Percentiles rank a stretch among this genome's conserved stretches.
These are phyloP conservation scores for Aspergillus bombycis DNA, from an alignment of 2,329 filamentous ascomycete species.

Conservation along the genomic window DNA sequence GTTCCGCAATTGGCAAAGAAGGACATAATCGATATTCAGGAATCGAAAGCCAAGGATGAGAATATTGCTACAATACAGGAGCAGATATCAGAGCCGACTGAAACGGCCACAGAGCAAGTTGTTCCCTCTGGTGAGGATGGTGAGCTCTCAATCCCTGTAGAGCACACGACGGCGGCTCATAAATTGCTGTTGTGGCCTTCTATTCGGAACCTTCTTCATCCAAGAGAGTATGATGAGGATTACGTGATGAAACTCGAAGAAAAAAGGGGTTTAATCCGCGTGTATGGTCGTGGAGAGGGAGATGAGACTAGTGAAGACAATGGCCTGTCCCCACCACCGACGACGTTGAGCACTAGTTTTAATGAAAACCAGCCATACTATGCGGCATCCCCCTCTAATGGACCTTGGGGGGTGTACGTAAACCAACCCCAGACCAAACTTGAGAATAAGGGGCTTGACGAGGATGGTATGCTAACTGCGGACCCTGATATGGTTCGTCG, in stretches of 20 bases:
- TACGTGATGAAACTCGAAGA: slow-evolving; percentile 80
- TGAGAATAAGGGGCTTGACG: slow-evolving; percentile 54
- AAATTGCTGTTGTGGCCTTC: slow-evolving; percentile 74
- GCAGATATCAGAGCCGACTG: slow-evolving; percentile 11
- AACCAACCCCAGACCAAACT: slow-evolving; percentile 29
- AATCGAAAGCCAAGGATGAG: slow-evolving; percentile 20
- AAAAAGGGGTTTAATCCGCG: slow-evolving; percentile 70
- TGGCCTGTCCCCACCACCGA: slow-evolving; percentile 38
- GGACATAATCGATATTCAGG: slow-evolving; percentile 17
- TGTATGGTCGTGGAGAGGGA: slow-evolving; percentile 80
- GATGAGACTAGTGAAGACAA: slow-evolving; percentile 59
- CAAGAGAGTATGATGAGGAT: slow-evolving; percentile 61
- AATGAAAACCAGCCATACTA: slow-evolving; percentile 34
- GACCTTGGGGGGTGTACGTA: slow-evolving; percentile 54
- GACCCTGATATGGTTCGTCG: slow-evolving; percentile 54
- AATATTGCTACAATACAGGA: slow-evolving; percentile 3
- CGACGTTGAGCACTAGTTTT: slow-evolving; percentile 24
- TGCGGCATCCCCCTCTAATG: slow-evolving; percentile 45
- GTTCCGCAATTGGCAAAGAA: slow-evolving; percentile 30
- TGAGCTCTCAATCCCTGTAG: slow-evolving; percentile 73
- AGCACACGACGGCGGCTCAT: slow-evolving; percentile 89
- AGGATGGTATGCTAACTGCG: slow-evolving; percentile 56
- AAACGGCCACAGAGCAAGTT: slow-evolving; percentile 12
- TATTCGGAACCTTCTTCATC: slow-evolving; percentile 64
- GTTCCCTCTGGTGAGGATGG: slow-evolving; percentile 44